These are phyloP conservation scores for Sclerotinia glacialis DNA, from an alignment of 2,329 filamentous ascomycete genomes.

Conservation along the genomic window DNA sequence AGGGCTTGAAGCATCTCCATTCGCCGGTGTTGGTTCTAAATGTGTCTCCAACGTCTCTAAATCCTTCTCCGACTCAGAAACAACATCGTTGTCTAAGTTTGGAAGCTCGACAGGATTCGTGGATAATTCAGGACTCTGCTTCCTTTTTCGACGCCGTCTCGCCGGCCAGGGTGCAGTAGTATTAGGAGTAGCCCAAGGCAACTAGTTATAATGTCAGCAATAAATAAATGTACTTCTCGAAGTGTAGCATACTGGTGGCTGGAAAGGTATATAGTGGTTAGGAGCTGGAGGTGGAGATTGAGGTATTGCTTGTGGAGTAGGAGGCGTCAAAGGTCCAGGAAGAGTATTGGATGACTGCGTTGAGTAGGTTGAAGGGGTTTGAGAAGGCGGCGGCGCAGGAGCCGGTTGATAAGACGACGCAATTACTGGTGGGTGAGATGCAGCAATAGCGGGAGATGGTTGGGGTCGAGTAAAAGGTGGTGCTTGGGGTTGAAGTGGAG, in stretches of 20 bases:
- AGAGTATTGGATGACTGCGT: conserved; percentile 35
- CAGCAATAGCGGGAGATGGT: conserved; percentile 52
- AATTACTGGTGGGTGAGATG: conserved; percentile 52
- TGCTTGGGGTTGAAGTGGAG: conserved; percentile 30
- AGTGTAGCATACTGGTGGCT: conserved; percentile 48
- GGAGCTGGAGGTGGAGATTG: conserved; percentile 33
- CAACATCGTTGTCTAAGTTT: conserved; percentile 15
- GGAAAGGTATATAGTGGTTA: conserved; percentile 42
- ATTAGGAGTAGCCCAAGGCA: conserved; percentile 55
- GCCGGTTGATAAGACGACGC: conserved; percentile 48
- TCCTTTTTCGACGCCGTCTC: conserved; percentile 44
- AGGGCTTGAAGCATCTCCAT: neutral
- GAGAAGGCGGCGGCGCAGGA: conserved; percentile 41
- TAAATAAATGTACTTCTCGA: conserved; percentile 8
- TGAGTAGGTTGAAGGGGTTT: conserved; percentile 42
- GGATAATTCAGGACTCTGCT: conserved; percentile 40
- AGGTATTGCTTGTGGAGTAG: conserved; percentile 43
- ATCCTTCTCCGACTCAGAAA: neutral
- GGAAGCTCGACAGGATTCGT: conserved; percentile 33
- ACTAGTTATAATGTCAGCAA: conserved; percentile 43
- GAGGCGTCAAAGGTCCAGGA: conserved; percentile 46
- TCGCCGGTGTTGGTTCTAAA: neutral
- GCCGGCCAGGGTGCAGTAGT: conserved; percentile 52
- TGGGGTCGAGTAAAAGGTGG: conserved; percentile 48
- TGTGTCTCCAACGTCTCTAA: neutral